phyloP scores from a whole-genome alignment of 2,329 filamentous ascomycete genomes.

The Penicillium paneum region DNA sequence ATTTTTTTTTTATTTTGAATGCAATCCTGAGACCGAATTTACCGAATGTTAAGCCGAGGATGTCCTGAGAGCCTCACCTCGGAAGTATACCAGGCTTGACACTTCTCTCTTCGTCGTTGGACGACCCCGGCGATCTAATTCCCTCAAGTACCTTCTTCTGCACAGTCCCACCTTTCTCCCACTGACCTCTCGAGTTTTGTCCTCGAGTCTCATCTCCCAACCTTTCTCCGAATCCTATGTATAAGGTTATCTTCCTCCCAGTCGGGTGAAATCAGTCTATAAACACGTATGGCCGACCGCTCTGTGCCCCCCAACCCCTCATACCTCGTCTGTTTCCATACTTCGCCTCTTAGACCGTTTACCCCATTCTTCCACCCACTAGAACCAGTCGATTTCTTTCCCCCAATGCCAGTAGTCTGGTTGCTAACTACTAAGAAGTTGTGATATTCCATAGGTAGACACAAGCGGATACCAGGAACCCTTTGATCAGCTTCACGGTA shows the following conservation, averaged over 20 bases:
- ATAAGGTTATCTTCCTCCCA: not conserved
- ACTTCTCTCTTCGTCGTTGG: too few species aligned
- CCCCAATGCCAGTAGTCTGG: not conserved
- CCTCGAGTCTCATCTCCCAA: not conserved
- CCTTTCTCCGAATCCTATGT: not conserved
- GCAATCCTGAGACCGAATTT: not conserved
- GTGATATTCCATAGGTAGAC: not conserved
- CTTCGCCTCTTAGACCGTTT: not conserved
- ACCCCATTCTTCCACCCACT: not conserved
- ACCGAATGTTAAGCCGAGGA: not conserved
- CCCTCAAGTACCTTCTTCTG: too few species aligned
- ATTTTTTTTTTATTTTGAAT: not conserved
- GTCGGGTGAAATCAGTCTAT: not conserved
- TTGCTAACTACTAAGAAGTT: not conserved
- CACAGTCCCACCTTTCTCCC: not conserved
- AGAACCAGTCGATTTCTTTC: not conserved
- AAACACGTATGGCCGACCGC: constrained; percentile 9
- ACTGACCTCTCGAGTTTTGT: not conserved
- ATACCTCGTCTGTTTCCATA: not conserved
- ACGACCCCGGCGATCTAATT: too few species aligned
- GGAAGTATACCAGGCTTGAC: not conserved
- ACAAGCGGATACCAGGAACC: not conserved
- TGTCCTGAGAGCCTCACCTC: not conserved
- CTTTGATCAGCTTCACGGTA: not conserved
- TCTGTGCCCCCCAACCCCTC: not conserved